Evolutionary conservation across 768 basidiomycete species (phyloP).

Genomic region (Lactarius deliciosus): DNA sequence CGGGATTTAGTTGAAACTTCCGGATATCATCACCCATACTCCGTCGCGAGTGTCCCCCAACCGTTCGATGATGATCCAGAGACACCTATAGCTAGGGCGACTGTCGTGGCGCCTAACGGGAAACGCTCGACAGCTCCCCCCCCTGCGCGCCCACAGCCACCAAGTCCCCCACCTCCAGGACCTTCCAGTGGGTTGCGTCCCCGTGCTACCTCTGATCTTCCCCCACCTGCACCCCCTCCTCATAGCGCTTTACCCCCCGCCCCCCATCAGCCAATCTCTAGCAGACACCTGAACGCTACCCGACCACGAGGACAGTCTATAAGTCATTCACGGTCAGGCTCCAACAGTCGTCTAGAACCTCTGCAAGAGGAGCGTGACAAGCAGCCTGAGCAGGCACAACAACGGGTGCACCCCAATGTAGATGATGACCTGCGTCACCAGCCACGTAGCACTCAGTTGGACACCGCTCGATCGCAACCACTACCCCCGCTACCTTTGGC

Average conservation of each 20-base stretch:
- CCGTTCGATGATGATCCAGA: conserved; percentile 21
- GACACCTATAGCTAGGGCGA: conserved; percentile 19
- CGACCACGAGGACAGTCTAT: conserved; percentile 51
- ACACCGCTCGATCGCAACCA: conserved; percentile 20
- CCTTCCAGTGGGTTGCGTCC: conserved; percentile 39
- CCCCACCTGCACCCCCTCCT: conserved; percentile 67
- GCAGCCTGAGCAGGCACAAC: conserved; percentile 37
- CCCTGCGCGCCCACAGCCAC: conserved; percentile 30
- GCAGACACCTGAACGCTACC: conserved; percentile 39
- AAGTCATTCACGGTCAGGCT: conserved; percentile 55
- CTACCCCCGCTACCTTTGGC: conserved; percentile 67
- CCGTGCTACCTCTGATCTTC: conserved; percentile 57
- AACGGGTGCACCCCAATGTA: conserved; percentile 35
- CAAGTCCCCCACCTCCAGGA: conserved; percentile 28
- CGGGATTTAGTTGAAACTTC: conserved; percentile 12
- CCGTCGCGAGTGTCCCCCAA: conserved; percentile 23
- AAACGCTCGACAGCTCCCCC: conserved; percentile 31
- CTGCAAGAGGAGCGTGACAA: conserved; percentile 58
- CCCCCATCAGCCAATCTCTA: conserved; percentile 40
- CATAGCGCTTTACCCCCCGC: conserved; percentile 59
- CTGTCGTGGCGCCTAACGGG: not conserved
- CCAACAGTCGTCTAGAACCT: conserved; percentile 55
- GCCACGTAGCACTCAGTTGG: conserved; percentile 25
- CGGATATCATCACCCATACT: conserved; percentile 32
- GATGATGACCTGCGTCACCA: conserved; percentile 34